Evolutionary conservation across 805 yeast species (phyloP), one percentile per base, ranked within the genome.

Genomic region (Yamadazyma takamatsuzukensis): DNA sequence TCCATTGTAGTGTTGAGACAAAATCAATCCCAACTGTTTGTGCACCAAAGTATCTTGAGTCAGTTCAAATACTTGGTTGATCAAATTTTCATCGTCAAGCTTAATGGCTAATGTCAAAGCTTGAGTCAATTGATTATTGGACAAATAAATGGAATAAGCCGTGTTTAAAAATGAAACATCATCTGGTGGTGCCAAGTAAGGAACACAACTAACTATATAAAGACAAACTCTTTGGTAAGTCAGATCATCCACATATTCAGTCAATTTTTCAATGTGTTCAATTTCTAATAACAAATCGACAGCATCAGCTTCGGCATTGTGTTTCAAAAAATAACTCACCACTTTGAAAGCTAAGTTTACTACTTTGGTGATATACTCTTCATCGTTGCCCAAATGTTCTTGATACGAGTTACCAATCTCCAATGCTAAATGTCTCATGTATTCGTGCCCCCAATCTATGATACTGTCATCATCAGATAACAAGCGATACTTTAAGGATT

Each of bases 301-400:
- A 1, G 98, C 98, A 54, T 93, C 99, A 14, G 96, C 96, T 61
- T 93, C 98, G 25, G 96, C 97, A 54, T 93, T 90, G 63, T 90
- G 97, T 53, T 85, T 79, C 45, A 93, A 71, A 64, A 93, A 90
- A 51, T 80, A 83, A 23, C 96, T 96, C 24, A 85, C 89, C 47
- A 93, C 80, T 46, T 80, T 75, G 47, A 84, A 61, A 5, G 95
- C 74, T 45, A 93, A 70, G 29, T 73, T 68, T 34, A 83, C 60
- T 42, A 93, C 67, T 25, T 72, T 68, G 6, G 49, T 47, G 18
- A 56, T 56, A 22, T 51, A 44, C 4, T 36, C 53, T 33, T 65
- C 70, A 29, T 64, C 63, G 4, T 46, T 30, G 11, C 69, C 70
- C 39, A 54, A 40, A 41, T 54, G 45, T 40, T 72, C 79, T 46